Percentiles rank a stretch among this genome's conserved stretches.
Conservation (phyloP, 2,329 filamentous ascomycete species). For the Cladophialophora yegresii region DNA sequence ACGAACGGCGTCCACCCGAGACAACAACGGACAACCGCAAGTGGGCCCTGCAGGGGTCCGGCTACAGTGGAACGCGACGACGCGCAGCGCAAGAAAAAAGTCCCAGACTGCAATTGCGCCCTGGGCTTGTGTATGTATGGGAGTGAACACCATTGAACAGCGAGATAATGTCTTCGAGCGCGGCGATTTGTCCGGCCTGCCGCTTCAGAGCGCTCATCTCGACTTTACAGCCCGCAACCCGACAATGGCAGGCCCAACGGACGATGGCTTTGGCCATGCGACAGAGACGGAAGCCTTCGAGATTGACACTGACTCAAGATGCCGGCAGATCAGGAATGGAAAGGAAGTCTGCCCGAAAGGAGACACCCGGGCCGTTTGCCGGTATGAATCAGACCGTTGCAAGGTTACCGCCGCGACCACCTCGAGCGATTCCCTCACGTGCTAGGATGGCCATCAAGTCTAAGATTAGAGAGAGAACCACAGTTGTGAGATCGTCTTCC, state of each 20-base stretch:
- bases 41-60: not conserved
- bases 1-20: not conserved
- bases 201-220: slow-evolving; percentile 30
- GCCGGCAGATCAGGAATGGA: slow-evolving; percentile 34
- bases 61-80: slow-evolving; percentile 10
- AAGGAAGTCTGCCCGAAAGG: slow-evolving; percentile 40
- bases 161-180: slow-evolving; percentile 28
- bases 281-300: slow-evolving; percentile 50
- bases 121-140: not conserved
- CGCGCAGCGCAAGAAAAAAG: slow-evolving; percentile 12
- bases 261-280: slow-evolving; percentile 44
- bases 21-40: not conserved
- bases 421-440: slow-evolving; percentile 19
- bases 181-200: slow-evolving; percentile 33
- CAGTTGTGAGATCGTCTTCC: not conserved
- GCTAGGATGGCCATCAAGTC: slow-evolving; percentile 21
- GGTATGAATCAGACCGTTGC: slow-evolving; percentile 54
- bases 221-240: slow-evolving; percentile 9
- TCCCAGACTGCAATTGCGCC: not conserved
- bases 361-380: slow-evolving; percentile 57
- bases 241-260: slow-evolving; percentile 44
- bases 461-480: slow-evolving; percentile 15
- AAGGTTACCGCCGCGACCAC: slow-evolving; percentile 18
- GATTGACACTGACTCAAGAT: slow-evolving; percentile 55
- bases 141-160: not conserved